Conservation (phyloP, 2,329 filamentous ascomycete species). For the Calonectria hawksworthii region DNA sequence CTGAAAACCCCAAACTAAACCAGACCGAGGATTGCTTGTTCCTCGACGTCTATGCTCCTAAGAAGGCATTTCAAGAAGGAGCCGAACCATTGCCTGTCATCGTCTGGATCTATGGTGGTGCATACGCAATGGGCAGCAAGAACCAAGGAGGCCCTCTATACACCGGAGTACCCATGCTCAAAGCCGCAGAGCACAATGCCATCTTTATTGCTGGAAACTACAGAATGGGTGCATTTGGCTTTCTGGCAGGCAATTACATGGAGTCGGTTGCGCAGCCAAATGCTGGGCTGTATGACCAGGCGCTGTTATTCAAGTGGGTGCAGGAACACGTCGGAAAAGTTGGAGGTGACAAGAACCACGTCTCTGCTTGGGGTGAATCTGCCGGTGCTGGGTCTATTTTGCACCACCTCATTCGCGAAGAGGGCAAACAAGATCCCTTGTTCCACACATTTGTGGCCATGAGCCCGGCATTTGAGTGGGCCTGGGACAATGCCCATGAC, state of each 20-base stretch:
- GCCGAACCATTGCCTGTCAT: slow-evolving; percentile 57
- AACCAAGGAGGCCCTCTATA: slow-evolving; percentile 52
- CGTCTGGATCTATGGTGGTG: slow-evolving; percentile 62
- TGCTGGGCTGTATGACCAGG: slow-evolving; percentile 58
- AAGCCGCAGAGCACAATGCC: slow-evolving; percentile 50
- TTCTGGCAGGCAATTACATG: slow-evolving; percentile 60
- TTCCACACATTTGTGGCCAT: slow-evolving; percentile 47
- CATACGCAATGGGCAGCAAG: slow-evolving; percentile 59
- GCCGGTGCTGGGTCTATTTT: slow-evolving; percentile 65
- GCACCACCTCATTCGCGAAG: slow-evolving; percentile 62
- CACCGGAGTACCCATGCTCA: slow-evolving; percentile 44
- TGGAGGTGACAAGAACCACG: slow-evolving; percentile 60
- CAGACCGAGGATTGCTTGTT: slow-evolving; percentile 63
- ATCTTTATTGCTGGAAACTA: slow-evolving; percentile 65
- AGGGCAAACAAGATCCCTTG: slow-evolving; percentile 58
- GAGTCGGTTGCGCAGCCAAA: slow-evolving; percentile 59
- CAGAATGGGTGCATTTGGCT: slow-evolving; percentile 63
- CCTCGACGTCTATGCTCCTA: slow-evolving; percentile 63
- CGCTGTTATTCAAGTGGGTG: slow-evolving; percentile 63
- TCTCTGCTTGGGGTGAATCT: slow-evolving; percentile 65
- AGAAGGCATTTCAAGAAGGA: slow-evolving; percentile 53
- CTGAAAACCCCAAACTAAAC: not conserved
- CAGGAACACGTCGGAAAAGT: slow-evolving; percentile 60
- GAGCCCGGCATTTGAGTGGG: slow-evolving; percentile 32
- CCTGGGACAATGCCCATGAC: slow-evolving; percentile 30